Percentiles rank a stretch among this genome's conserved stretches.
phyloP scores from a whole-genome alignment of 352 stramenopile species.

The Pythium dissotocum region DNA sequence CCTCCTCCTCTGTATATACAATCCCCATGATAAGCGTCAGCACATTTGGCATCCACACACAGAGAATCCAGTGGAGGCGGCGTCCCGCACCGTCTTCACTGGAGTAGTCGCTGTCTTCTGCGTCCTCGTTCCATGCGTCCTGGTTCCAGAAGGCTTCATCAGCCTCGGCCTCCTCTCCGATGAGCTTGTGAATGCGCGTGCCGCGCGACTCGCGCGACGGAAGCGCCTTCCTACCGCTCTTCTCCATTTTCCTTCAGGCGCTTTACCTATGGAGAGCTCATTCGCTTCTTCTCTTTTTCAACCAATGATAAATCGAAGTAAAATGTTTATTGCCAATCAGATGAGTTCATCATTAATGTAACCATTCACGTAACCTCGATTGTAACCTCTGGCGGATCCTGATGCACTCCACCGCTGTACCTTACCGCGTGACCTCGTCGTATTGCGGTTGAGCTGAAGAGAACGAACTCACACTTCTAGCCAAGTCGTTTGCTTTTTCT shows the following conservation, averaged over 20 bases:
- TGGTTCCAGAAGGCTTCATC: slow-evolving; percentile 90
- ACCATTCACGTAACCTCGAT: no score
- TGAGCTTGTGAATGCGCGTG: slow-evolving; percentile 79
- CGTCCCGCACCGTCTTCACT: slow-evolving; percentile 72
- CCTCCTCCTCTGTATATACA: slow-evolving; percentile 72
- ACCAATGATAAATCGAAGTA: not conserved
- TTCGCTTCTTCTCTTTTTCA: not conserved
- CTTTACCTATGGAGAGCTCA: not conserved
- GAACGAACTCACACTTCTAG: no score
- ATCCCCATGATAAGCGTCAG: no score
- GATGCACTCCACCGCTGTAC: no score
- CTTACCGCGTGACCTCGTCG: no score
- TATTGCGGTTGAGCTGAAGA: no score
- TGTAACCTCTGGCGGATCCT: no score
- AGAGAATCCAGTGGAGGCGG: not conserved
- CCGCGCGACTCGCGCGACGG: slow-evolving; percentile 68
- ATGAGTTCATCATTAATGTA: no score
- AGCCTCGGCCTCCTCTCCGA: slow-evolving; percentile 85
- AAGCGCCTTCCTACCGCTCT: slow-evolving; percentile 33
- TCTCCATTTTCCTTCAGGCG: not conserved
- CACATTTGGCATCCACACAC: not conserved
- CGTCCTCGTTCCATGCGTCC: slow-evolving; percentile 82
- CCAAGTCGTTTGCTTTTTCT: no score
- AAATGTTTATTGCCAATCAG: slow-evolving; percentile 15
- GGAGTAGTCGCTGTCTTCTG: slow-evolving; percentile 85